These are phyloP conservation scores for Boeremia exigua DNA, from an alignment of 2,329 filamentous ascomycete genomes.

Conservation along the genomic window DNA sequence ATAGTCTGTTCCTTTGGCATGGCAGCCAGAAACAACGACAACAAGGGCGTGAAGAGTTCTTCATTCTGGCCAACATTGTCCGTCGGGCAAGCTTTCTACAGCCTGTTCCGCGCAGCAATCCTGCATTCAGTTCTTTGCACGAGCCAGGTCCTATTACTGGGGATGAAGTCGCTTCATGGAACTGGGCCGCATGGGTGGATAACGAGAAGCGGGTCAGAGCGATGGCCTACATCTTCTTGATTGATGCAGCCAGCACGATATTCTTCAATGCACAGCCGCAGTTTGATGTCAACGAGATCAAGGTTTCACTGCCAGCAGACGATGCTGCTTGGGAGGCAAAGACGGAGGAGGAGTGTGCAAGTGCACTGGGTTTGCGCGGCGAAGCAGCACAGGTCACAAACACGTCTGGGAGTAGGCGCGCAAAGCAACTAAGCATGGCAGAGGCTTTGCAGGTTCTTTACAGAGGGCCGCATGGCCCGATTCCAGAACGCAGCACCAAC, in stretches of 20 bases:
- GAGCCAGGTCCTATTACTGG: conserved; percentile 54
- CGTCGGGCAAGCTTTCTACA: conserved; percentile 64
- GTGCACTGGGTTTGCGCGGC: conserved; percentile 69
- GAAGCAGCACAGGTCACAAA: conserved; percentile 64
- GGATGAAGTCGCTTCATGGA: conserved; percentile 61
- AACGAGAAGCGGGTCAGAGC: conserved; percentile 72
- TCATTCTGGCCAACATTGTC: conserved; percentile 62
- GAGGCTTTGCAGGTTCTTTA: conserved; percentile 67
- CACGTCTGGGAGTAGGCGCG: conserved; percentile 65
- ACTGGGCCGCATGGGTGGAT: conserved; percentile 72
- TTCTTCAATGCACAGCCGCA: conserved; percentile 73
- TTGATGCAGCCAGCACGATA: conserved; percentile 69
- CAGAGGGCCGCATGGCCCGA: conserved; percentile 62
- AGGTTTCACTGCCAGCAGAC: conserved; percentile 72
- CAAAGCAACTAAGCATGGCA: conserved; percentile 69
- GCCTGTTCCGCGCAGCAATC: conserved; percentile 56
- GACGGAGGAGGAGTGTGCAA: conserved; percentile 64
- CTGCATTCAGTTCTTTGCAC: conserved; percentile 66
- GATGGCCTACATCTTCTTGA: conserved; percentile 69
- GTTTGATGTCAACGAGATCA: conserved; percentile 69
- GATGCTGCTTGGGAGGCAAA: conserved; percentile 76
- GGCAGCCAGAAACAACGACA: conserved; percentile 70
- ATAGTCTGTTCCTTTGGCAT: conserved; percentile 71
- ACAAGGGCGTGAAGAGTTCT: conserved; percentile 65
- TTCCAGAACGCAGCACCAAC: conserved; percentile 71